A percentile compares a stretch with the other conserved stretches of the same genome.
phyloP scores from a whole-genome alignment of 2,329 filamentous ascomycete genomes.

The Phialophora verrucosa region DNA sequence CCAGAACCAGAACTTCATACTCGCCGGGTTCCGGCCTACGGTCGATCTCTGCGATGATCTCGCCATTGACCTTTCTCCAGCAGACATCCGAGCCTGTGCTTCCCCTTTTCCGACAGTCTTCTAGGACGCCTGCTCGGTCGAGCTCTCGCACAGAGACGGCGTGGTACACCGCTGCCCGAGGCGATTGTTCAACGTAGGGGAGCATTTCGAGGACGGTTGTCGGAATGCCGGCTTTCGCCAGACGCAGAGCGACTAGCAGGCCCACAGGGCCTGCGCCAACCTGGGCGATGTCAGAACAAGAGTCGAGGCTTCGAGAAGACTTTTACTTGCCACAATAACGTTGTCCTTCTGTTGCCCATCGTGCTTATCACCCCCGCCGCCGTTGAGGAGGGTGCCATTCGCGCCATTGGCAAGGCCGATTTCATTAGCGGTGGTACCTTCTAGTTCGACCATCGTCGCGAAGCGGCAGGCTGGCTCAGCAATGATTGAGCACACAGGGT shows the following conservation, averaged over 20 bases:
- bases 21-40: conserved; percentile 14
- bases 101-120: conserved; percentile 23
- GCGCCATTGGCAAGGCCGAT: background rate
- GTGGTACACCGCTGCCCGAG: conserved; percentile 23
- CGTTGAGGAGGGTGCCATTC: background rate
- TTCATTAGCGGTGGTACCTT: background rate
- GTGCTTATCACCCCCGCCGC: background rate
- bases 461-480: background rate
- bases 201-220: conserved; percentile 36
- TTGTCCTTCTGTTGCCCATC: background rate
- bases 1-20: conserved; percentile 17
- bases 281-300: background rate
- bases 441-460: background rate
- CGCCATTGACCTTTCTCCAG: background rate
- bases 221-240: conserved; percentile 42
- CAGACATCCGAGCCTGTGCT: conserved; percentile 4
- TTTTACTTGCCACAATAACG: conserved; percentile 2
- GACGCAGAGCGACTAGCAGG: conserved; percentile 41
- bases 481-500: background rate
- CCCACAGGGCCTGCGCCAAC: conserved; percentile 44
- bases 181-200: conserved; percentile 21
- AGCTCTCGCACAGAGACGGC: conserved; percentile 18
- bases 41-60: conserved; percentile 10
- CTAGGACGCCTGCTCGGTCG: conserved; percentile 21
- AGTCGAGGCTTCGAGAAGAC: background rate